Conservation (phyloP, 495 filamentous ascomycete species). For the Xylaria intraflava region DNA sequence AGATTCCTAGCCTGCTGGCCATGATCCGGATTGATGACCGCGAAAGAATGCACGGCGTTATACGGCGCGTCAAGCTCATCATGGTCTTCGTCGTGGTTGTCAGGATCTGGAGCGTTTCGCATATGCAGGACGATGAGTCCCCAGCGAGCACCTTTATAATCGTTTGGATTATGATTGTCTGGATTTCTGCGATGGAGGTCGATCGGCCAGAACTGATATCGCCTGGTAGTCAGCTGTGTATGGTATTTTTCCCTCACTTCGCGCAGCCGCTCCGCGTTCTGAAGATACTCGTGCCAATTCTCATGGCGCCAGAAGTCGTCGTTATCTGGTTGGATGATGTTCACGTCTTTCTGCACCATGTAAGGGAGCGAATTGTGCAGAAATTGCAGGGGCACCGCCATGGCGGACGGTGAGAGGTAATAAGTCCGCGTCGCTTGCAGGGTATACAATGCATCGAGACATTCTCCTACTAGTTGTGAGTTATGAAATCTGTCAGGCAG, state of each 20-base stretch:
- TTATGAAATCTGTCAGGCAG: not conserved
- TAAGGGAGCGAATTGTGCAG: constrained; percentile 1
- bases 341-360: constrained; percentile 1
- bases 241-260: not conserved
- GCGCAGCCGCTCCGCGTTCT: not conserved
- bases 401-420: not conserved
- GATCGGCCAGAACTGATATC: constrained; percentile 5
- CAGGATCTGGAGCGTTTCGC: no score
- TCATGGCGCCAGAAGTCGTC: not conserved
- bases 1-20: not conserved
- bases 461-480: not conserved
- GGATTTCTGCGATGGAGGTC: not conserved
- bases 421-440: not conserved
- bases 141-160: not conserved
- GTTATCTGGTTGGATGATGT: not conserved
- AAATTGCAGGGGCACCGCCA: constrained; percentile 4
- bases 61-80: not conserved
- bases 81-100: not conserved
- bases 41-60: not conserved
- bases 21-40: not conserved
- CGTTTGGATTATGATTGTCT: not conserved
- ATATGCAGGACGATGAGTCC: constrained; percentile 5
- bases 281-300: not conserved
- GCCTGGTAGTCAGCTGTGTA: not conserved
- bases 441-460: not conserved